A percentile compares a stretch with the other conserved stretches of the same genome.
These are phyloP conservation scores for Pichia sp. DNA, from an alignment of 1,139 yeast species.

Conservation along the genomic window DNA sequence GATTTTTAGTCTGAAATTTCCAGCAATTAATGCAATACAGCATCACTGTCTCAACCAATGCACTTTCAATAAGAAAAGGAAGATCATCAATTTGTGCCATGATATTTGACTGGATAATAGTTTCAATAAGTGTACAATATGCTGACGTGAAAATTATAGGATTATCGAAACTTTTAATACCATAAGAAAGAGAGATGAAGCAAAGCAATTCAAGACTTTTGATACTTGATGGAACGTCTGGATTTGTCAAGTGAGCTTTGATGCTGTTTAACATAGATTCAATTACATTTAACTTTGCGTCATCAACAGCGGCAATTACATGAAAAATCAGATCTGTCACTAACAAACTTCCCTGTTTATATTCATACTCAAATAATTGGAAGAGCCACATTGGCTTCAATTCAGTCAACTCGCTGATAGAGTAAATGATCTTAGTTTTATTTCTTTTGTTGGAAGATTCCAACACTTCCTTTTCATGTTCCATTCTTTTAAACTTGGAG, in stretches of 20 bases:
- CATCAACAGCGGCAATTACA: slow-evolving; percentile 2
- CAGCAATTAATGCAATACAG: slow-evolving; percentile 35
- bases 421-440: slow-evolving; percentile 4
- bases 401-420: slow-evolving; percentile 6
- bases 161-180: slow-evolving; percentile 24
- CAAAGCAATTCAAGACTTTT: slow-evolving; percentile 17
- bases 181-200: slow-evolving; percentile 23
- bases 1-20: slow-evolving; percentile 19
- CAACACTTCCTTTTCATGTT: too few species aligned
- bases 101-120: slow-evolving; percentile 28
- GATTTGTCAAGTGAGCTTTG: slow-evolving; percentile 12
- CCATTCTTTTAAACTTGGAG: too few species aligned
- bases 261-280: slow-evolving; percentile 17
- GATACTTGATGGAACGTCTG: slow-evolving; percentile 4
- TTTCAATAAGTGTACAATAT: slow-evolving; percentile 31
- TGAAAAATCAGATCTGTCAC: slow-evolving; percentile 15
- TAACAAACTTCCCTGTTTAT: slow-evolving; percentile 7
- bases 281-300: slow-evolving; percentile 4
- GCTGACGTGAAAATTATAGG: slow-evolving; percentile 28
- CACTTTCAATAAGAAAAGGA: slow-evolving; percentile 15
- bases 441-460: not conserved
- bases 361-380: slow-evolving; percentile 5
- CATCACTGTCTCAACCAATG: slow-evolving; percentile 28
- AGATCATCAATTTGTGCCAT: slow-evolving; percentile 19
- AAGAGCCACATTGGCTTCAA: slow-evolving; percentile 8